Evolutionary conservation across 768 basidiomycete genomes (phyloP).

Genomic region (Tricholomella constricta): DNA sequence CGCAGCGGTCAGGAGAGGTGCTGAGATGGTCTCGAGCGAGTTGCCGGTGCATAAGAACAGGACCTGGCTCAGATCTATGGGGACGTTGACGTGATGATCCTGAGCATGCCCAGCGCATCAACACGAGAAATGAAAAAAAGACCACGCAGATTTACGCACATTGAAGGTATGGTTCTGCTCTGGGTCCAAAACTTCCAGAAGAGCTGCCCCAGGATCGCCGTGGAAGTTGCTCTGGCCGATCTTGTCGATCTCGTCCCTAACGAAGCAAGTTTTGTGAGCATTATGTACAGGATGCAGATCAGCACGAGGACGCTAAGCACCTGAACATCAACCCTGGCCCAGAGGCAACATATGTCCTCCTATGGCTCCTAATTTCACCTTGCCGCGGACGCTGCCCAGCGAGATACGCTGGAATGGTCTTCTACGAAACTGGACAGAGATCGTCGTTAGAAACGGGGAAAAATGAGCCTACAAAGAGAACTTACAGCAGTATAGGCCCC

Average conservation of each 20-base stretch:
- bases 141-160: constrained; percentile 39
- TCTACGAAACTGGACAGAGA: constrained; percentile 68
- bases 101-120: constrained; percentile 29
- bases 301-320: constrained; percentile 57
- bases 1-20: constrained; percentile 86
- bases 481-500: constrained; percentile 72
- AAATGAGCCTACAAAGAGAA: not conserved
- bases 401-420: constrained; percentile 91
- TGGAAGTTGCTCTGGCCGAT: constrained; percentile 86
- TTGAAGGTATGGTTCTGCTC: constrained; percentile 89
- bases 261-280: constrained; percentile 13
- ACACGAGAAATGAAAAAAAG: not conserved
- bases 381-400: constrained; percentile 90
- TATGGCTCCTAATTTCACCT: constrained; percentile 64
- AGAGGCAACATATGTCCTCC: constrained; percentile 89
- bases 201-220: constrained; percentile 88
- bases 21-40: constrained; percentile 84
- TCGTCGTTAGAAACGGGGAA: constrained; percentile 10
- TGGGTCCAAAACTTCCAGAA: constrained; percentile 91
- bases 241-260: constrained; percentile 89
- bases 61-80: constrained; percentile 85
- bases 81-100: constrained; percentile 93
- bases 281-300: constrained; percentile 10
- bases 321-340: constrained; percentile 86
- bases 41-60: constrained; percentile 95